phyloP scores from a whole-genome alignment of 129 eudicot genomes.

The Flaveria trinervia region DNA sequence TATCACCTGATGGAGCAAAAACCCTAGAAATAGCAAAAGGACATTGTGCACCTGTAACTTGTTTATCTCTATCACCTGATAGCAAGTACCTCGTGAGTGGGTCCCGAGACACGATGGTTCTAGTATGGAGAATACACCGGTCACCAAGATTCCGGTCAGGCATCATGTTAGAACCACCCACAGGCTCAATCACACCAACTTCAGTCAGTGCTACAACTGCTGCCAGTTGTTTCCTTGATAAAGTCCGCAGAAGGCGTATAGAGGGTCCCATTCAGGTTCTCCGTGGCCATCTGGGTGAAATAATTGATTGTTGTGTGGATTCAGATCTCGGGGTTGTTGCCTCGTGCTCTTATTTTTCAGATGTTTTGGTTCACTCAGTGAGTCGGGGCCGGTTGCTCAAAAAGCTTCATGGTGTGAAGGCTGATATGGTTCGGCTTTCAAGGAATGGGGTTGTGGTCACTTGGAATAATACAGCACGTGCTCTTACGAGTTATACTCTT shows the following conservation, averaged over 20 bases:
- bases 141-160: constrained; percentile 48
- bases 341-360: constrained; percentile 74
- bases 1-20: constrained; percentile 89
- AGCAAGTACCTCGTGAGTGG: constrained; percentile 85
- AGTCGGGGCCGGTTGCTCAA: constrained; percentile 75
- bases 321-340: constrained; percentile 85
- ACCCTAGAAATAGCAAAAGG: constrained; percentile 88
- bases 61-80: constrained; percentile 73
- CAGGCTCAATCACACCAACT: constrained; percentile 51
- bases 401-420: constrained; percentile 66
- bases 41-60: constrained; percentile 93
- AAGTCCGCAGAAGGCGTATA: constrained; percentile 55
- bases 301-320: constrained; percentile 63
- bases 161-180: constrained; percentile 52
- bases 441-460: constrained; percentile 59
- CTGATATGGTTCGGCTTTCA: constrained; percentile 71
- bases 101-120: constrained; percentile 76
- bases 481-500: constrained; percentile 62
- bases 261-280: constrained; percentile 91
- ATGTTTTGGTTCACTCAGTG: constrained; percentile 73
- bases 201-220: constrained; percentile 48
- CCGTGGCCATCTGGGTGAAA: constrained; percentile 87
- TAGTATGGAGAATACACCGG: constrained; percentile 85
- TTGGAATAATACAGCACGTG: constrained; percentile 54
- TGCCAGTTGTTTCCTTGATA: constrained; percentile 50